Conservation (phyloP, 1,284 basidiomycete genomes). For the Marasmius fiardii region DNA sequence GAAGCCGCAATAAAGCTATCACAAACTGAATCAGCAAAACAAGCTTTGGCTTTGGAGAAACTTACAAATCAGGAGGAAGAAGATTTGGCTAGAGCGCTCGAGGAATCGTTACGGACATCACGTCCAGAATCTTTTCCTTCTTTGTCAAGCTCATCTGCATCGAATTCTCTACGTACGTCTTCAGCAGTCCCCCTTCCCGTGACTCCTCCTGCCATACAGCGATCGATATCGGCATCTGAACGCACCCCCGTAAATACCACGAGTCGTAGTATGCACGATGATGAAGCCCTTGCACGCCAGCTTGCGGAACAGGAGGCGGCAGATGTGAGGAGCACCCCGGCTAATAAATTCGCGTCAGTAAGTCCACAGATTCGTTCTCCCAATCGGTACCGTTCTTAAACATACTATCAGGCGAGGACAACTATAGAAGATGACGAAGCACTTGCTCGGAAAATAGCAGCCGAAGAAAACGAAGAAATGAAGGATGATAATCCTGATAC, state of each 20-base stretch:
- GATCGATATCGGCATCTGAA: not conserved
- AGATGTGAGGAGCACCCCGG: conserved; percentile 14
- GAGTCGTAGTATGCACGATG: not conserved
- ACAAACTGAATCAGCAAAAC: conserved; percentile 40
- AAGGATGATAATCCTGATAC: conserved; percentile 1
- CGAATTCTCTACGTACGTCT: not conserved
- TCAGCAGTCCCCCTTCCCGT: not conserved
- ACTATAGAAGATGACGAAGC: conserved; percentile 19
- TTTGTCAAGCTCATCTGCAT: conserved; percentile 4
- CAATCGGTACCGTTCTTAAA: not conserved
- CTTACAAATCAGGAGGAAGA: conserved; percentile 53
- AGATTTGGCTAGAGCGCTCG: conserved; percentile 60
- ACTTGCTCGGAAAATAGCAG: conserved; percentile 21
- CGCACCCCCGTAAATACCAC: not conserved
- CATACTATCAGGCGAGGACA: not conserved
- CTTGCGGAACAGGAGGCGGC: conserved; percentile 28
- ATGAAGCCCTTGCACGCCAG: conserved; percentile 14
- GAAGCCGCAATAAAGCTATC: conserved; percentile 49
- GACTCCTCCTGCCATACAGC: not conserved
- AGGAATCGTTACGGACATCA: conserved; percentile 45
- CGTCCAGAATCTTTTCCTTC: conserved; percentile 9
- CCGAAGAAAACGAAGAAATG: conserved; percentile 20
- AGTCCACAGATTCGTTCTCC: not conserved
- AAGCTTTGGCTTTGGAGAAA: conserved; percentile 31
- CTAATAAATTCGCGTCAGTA: not conserved